A percentile compares a stretch with the other conserved stretches of the same genome.
These are phyloP conservation scores for Colletotrichum orchidophilum DNA, from an alignment of 2,329 filamentous ascomycete genomes.

Conservation along the genomic window DNA sequence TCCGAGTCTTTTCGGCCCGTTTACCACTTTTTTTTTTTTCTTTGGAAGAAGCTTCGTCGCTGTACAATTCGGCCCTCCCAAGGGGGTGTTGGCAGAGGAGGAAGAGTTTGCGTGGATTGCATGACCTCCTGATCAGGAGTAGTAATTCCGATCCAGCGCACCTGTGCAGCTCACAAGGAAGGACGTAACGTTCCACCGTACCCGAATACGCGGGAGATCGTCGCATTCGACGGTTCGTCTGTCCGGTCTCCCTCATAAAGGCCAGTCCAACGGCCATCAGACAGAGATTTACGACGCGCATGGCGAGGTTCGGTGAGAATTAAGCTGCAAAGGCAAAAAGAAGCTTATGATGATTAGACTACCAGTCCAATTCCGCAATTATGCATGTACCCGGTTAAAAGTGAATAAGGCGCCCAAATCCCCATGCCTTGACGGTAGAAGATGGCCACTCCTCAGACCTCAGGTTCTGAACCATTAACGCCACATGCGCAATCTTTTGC, in stretches of 20 bases:
- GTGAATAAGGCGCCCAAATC: background rate
- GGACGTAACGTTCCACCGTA: background rate
- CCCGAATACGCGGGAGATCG: background rate
- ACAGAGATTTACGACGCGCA: background rate
- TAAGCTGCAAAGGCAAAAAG: background rate
- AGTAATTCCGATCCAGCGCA: background rate
- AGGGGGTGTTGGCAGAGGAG: background rate
- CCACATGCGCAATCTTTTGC: slow-evolving; percentile 12
- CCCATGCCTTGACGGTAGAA: background rate
- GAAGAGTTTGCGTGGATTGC: background rate
- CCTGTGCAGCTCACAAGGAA: background rate
- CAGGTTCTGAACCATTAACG: background rate
- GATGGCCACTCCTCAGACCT: background rate
- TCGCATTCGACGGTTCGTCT: background rate
- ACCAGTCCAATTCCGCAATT: background rate
- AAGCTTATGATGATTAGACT: background rate
- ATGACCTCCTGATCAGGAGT: background rate
- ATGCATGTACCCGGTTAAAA: background rate
- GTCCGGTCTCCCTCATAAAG: background rate
- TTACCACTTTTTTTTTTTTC: background rate
- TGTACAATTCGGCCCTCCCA: background rate
- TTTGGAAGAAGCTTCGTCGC: background rate
- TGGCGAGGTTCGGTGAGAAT: background rate
- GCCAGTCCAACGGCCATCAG: background rate
- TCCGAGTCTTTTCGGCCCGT: slow-evolving; percentile 24